Percentiles rank a stretch among this genome's conserved stretches.
These are phyloP conservation scores for Russula emetica DNA, from an alignment of 768 basidiomycete genomes.

Conservation along the genomic window DNA sequence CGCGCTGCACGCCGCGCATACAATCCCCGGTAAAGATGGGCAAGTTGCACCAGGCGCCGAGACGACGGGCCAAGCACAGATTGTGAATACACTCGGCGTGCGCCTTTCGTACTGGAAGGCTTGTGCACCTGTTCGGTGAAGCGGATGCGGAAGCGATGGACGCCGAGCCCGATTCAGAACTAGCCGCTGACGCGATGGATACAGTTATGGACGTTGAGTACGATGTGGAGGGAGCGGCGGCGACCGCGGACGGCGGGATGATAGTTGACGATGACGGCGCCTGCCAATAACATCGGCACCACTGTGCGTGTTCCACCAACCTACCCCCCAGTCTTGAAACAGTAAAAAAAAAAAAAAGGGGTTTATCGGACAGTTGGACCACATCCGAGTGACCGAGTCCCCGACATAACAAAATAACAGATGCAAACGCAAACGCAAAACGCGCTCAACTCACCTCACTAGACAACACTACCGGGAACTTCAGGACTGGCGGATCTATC, in stretches of 20 bases:
- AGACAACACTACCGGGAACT: no score
- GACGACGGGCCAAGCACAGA: conserved; percentile 74
- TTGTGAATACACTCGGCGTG: conserved; percentile 62
- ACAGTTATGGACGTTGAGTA: conserved; percentile 22
- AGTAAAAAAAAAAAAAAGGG: neutral
- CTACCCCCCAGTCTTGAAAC: no score
- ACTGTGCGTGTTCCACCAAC: neutral
- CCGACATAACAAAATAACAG: neutral
- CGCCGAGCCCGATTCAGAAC: conserved; percentile 32
- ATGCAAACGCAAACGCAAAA: conserved; percentile 22
- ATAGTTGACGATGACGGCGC: neutral
- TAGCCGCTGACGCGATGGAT: conserved; percentile 19
- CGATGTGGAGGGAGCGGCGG: neutral
- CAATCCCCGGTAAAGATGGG: conserved; percentile 36
- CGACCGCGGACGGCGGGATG: conserved; percentile 1
- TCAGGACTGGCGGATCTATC: neutral
- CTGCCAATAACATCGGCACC: no score
- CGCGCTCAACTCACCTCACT: conserved; percentile 19
- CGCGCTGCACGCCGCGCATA: conserved; percentile 65
- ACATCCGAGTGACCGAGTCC: no score
- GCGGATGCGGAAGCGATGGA: conserved; percentile 67
- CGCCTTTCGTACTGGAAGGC: conserved; percentile 77
- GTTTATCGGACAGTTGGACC: neutral
- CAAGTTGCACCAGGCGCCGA: conserved; percentile 67
- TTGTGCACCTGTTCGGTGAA: conserved; percentile 74